phyloP scores from a whole-genome alignment of 2,329 filamentous ascomycete genomes.

The Onygenales sp. region DNA sequence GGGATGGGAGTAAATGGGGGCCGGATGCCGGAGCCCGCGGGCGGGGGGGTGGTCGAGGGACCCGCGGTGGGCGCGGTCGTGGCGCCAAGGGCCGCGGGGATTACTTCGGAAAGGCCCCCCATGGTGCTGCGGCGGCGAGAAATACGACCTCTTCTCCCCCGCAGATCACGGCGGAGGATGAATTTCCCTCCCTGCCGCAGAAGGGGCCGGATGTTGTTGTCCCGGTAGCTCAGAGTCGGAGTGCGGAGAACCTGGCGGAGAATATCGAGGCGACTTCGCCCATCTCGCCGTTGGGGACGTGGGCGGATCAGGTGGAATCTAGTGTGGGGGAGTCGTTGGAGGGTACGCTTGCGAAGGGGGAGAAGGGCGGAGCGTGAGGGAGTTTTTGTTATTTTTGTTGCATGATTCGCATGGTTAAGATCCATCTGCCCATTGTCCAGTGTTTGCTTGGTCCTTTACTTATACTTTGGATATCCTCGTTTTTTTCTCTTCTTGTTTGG shows the following conservation, averaged over 20 bases:
- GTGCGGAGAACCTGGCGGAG: neutral
- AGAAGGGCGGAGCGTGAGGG: too few relatives aligned
- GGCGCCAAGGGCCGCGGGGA: conserved; percentile 19
- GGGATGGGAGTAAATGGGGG: neutral
- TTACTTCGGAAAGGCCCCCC: conserved; percentile 16
- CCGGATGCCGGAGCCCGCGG: conserved; percentile 8
- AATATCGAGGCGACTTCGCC: conserved; percentile 1
- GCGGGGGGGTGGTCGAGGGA: conserved; percentile 12
- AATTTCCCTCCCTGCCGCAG: conserved; percentile 27
- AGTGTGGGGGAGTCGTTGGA: neutral
- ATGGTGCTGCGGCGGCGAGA: neutral
- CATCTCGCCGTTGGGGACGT: conserved; percentile 7
- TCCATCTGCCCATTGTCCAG: neutral
- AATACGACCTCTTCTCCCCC: conserved; percentile 13
- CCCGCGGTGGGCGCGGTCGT: conserved; percentile 20
- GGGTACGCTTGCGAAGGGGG: neutral
- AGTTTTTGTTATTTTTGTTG: too few relatives aligned
- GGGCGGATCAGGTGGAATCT: conserved; percentile 14
- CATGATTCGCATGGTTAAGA: neutral
- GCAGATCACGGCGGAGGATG: conserved; percentile 21
- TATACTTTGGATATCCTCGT: neutral
- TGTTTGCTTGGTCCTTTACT: neutral
- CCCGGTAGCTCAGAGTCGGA: conserved; percentile 3
- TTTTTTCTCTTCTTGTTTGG: neutral
- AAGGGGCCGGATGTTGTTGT: conserved; percentile 9